Base-by-base conservation (phyloP, 768 basidiomycete genomes). In the Coprinopsis marcescibilis region DNA sequence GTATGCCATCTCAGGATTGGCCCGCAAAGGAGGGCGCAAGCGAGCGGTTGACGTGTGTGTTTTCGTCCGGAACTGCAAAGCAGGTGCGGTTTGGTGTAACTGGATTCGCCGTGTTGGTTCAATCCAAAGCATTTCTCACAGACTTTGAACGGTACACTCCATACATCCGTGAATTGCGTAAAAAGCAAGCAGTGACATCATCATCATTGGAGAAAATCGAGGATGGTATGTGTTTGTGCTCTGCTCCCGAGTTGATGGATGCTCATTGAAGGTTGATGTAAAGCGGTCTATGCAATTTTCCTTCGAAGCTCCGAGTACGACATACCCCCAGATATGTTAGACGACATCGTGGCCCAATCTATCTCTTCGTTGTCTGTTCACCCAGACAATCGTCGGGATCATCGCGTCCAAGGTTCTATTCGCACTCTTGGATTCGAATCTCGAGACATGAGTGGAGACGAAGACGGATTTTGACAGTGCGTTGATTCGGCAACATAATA, bases 121-220 rank as follows among this genome's bases (percentile, higher is more conserved):
- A 14, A 43, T 19, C 19, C 34, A 40, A 14, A 39, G 45, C 15
- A 15, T 14, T 15, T 4, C 25, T 27, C 35, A 21, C 38, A 66
- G 93, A 86, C 57, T 89, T 95, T 58, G 92, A 94, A 57, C 72
- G 68, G 11, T 77, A 89, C 53, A 79, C 81, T 1, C 81, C 85
- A 1, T 72, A 81, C 57, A 72, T 90, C 40, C 73, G 72, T 35
- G 84, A 86, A 38, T 70, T 99, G 33, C 71, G 72, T 45, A 94
- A 89, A 70, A 99, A 99, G 66, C 92, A 96, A 59, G 61, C 68
- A 2, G 88, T 95, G 14, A 95, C 93, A 0, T 66, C 74, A 2
- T 81, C 88, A 55, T 95, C 91, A n/a, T 72, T 99, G 6, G 79
- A 83, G 58, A 99, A 98, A 66, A 94, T 98, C 42, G 95, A 99